Conservation (phyloP, 805 yeast species). For the Kazachstania kunashirensis region DNA sequence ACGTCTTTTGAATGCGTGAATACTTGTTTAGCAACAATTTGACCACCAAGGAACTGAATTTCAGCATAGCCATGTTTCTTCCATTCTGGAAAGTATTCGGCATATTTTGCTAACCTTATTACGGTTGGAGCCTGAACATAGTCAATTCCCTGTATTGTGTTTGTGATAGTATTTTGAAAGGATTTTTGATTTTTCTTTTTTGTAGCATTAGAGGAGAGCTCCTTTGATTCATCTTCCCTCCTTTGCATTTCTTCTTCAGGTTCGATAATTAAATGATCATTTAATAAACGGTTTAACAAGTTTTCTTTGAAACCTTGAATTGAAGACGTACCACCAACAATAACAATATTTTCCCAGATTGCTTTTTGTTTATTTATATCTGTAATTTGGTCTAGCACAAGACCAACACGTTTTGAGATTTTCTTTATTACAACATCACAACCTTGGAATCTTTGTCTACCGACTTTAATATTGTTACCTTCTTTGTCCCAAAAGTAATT, state of each 20-base stretch:
- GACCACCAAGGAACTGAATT: constrained; percentile 73
- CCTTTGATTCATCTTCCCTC: constrained; percentile 26
- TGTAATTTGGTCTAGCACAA: constrained; percentile 45
- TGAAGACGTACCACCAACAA: constrained; percentile 68
- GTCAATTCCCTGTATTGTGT: constrained; percentile 22
- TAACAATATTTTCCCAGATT: constrained; percentile 71
- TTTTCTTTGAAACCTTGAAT: constrained; percentile 73
- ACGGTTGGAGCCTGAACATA: constrained; percentile 72
- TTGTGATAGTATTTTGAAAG: constrained; percentile 1
- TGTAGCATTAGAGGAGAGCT: constrained; percentile 15
- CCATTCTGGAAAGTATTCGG: constrained; percentile 95
- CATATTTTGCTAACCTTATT: constrained; percentile 57
- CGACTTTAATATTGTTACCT: constrained; percentile 56
- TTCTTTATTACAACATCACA: constrained; percentile 46
- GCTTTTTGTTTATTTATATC: constrained; percentile 68
- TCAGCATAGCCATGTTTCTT: constrained; percentile 71
- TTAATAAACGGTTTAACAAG: constrained; percentile 46
- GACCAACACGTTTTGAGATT: constrained; percentile 46
- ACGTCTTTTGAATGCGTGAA: constrained; percentile 58
- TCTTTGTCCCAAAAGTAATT: constrained; percentile 57
- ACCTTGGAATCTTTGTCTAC: constrained; percentile 85
- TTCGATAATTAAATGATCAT: constrained; percentile 41
- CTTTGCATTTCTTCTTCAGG: constrained; percentile 21
- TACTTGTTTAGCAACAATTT: constrained; percentile 77
- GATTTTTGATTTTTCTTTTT: constrained; percentile 21